Evolutionary conservation across 805 yeast species (phyloP).

Genomic region (Ogataea pini): DNA sequence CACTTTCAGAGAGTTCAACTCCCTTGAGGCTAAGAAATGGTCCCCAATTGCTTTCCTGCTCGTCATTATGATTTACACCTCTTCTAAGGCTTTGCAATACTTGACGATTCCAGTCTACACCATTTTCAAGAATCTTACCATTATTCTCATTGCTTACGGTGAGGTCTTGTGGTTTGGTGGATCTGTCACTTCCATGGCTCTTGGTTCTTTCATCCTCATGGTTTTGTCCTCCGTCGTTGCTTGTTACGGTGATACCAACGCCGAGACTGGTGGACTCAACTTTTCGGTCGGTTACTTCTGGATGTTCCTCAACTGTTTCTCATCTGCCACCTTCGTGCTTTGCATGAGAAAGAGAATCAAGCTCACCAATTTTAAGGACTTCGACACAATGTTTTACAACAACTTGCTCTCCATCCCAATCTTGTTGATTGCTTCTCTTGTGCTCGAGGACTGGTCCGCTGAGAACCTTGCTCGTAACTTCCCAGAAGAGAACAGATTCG

Average conservation of each 20-base stretch:
- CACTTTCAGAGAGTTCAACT: constrained; percentile 82
- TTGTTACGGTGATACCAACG: constrained; percentile 68
- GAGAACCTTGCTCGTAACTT: constrained; percentile 75
- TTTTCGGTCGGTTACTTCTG: constrained; percentile 84
- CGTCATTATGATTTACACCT: constrained; percentile 93
- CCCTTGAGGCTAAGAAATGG: constrained; percentile 92
- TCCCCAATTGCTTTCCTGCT: constrained; percentile 87
- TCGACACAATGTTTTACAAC: constrained; percentile 98
- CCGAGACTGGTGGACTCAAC: constrained; percentile 40
- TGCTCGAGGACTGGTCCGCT: constrained; percentile 92
- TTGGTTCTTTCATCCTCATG: constrained; percentile 87
- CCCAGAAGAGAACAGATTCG: constrained; percentile 67
- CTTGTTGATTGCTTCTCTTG: constrained; percentile 68
- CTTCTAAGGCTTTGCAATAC: constrained; percentile 90
- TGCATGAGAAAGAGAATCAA: constrained; percentile 97
- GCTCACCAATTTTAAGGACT: constrained; percentile 94
- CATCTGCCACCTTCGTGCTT: constrained; percentile 91
- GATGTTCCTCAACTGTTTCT: constrained; percentile 94
- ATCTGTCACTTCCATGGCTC: constrained; percentile 81
- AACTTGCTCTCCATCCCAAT: constrained; percentile 92
- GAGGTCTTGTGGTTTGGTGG: constrained; percentile 98
- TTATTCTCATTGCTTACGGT: constrained; percentile 95
- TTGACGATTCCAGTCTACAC: constrained; percentile 95
- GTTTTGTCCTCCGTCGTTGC: constrained; percentile 96
- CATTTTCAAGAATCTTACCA: constrained; percentile 95